Conservation (phyloP, 106 monocot genomes). For the Agapanthus africanus region DNA sequence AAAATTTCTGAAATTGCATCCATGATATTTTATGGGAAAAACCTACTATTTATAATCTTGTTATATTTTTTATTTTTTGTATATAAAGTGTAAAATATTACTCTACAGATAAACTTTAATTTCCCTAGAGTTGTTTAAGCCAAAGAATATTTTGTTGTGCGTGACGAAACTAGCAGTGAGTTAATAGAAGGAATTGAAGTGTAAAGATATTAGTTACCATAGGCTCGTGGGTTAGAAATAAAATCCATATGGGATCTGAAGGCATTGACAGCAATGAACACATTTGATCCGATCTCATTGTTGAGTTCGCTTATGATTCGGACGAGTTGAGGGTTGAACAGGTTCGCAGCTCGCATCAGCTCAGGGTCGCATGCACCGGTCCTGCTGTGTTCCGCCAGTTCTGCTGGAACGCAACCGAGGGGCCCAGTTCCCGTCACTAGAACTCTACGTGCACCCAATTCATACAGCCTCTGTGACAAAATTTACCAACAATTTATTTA, state of each 20-base stretch:
- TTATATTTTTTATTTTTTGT: too few species aligned
- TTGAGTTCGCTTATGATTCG: slow-evolving; percentile 29
- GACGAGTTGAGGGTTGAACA: slow-evolving; percentile 37
- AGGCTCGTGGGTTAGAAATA: slow-evolving; percentile 21
- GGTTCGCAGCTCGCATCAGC: slow-evolving; percentile 24
- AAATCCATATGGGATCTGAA: slow-evolving; percentile 36
- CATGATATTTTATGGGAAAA: neutral
- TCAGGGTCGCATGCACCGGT: slow-evolving; percentile 24
- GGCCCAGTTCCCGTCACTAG: slow-evolving; percentile 56
- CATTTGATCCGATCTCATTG: slow-evolving; percentile 17
- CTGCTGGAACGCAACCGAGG: slow-evolving; percentile 39
- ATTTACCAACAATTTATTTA: neutral
- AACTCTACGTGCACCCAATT: slow-evolving; percentile 29
- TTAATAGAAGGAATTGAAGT: neutral
- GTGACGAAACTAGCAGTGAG: neutral
- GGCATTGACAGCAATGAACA: slow-evolving; percentile 37
- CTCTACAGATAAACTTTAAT: too few species aligned
- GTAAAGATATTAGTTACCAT: slow-evolving; percentile 1
- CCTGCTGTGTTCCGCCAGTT: slow-evolving; percentile 25
- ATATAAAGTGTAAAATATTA: too few species aligned
- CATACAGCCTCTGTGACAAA: slow-evolving; percentile 40
- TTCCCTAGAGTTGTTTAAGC: too few species aligned
- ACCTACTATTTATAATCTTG: too few species aligned
- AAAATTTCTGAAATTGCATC: too few species aligned
- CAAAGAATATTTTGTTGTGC: too few species aligned